Evolutionary conservation across 139 green algal species (phyloP).

Genomic region (Dunaliella primolecta): DNA sequence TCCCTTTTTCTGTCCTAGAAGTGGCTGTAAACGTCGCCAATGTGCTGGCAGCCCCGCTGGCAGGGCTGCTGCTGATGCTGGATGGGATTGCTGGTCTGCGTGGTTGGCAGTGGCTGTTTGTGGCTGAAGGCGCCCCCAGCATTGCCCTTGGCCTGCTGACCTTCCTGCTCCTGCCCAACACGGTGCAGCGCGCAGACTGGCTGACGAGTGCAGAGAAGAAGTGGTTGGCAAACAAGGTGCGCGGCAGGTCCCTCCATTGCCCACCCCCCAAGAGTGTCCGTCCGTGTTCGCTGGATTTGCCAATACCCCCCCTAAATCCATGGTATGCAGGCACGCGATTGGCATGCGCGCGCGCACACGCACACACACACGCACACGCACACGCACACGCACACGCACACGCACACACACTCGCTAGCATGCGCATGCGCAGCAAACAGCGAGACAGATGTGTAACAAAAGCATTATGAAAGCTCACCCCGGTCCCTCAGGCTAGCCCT

Average conservation of each 20-base stretch:
- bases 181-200: slow-evolving; percentile 18
- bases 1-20: slow-evolving; percentile 41
- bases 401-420: too few relatives aligned
- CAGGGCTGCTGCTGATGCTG: slow-evolving; percentile 50
- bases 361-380: not conserved
- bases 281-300: too few relatives aligned
- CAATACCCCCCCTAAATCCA: too few relatives aligned
- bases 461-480: too few relatives aligned
- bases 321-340: too few relatives aligned
- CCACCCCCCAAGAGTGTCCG: too few relatives aligned
- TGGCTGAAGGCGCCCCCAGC: slow-evolving; percentile 49
- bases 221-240: slow-evolving; percentile 25
- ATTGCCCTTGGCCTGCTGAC: slow-evolving; percentile 24
- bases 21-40: slow-evolving; percentile 41
- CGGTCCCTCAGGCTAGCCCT: too few relatives aligned
- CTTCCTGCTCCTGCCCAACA: slow-evolving; percentile 12
- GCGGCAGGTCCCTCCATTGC: too few relatives aligned
- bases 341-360: not conserved
- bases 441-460: too few relatives aligned
- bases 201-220: slow-evolving; percentile 21
- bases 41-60: slow-evolving; percentile 54
- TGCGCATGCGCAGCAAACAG: not conserved
- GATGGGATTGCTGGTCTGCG: slow-evolving; percentile 20
- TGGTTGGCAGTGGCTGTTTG: slow-evolving; percentile 73
- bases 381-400: not conserved